Evolutionary conservation across 371 early-diverging fungal genomes (phyloP).

Genomic region (Lichtheimia ornata): DNA sequence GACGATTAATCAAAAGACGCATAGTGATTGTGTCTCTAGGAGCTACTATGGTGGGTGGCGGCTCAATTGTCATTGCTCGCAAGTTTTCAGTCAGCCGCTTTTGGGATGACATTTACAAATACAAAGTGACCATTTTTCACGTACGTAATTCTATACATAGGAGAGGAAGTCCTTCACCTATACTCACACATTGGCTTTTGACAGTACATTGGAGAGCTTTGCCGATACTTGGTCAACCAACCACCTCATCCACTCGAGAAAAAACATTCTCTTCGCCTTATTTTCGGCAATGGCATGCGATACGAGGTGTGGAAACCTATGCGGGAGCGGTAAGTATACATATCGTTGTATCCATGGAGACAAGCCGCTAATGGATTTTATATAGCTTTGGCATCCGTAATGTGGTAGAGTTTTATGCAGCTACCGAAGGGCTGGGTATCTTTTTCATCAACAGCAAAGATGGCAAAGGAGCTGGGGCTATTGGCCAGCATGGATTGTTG

Average conservation of each 20-base stretch:
- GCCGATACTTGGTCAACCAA: constrained; percentile 59
- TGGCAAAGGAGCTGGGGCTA: constrained; percentile 49
- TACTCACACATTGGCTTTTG: neutral
- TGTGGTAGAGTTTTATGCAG: constrained; percentile 58
- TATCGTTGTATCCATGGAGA: neutral
- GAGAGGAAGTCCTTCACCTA: neutral
- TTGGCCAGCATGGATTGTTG: constrained; percentile 44
- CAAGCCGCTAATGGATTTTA: neutral
- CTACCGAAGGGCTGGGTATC: constrained; percentile 41
- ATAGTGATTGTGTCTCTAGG: constrained; percentile 30
- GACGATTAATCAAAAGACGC: neutral
- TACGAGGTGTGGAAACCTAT: constrained; percentile 66
- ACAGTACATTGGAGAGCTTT: constrained; percentile 72
- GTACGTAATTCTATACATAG: constrained; percentile 17
- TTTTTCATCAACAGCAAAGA: constrained; percentile 52
- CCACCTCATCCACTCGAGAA: constrained; percentile 52
- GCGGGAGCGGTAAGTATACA: constrained; percentile 25
- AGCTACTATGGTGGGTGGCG: constrained; percentile 32
- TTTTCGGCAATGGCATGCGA: constrained; percentile 72
- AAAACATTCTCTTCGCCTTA: constrained; percentile 47
- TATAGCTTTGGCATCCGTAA: constrained; percentile 42
- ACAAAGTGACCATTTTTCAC: constrained; percentile 37
- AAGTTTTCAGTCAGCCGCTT: constrained; percentile 52
- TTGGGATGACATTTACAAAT: constrained; percentile 47
- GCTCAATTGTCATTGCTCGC: constrained; percentile 41